Percentiles rank a stretch among this genome's conserved stretches.
These are phyloP conservation scores for Closterium sp. DNA, from an alignment of 139 green algal genomes.

Conservation along the genomic window DNA sequence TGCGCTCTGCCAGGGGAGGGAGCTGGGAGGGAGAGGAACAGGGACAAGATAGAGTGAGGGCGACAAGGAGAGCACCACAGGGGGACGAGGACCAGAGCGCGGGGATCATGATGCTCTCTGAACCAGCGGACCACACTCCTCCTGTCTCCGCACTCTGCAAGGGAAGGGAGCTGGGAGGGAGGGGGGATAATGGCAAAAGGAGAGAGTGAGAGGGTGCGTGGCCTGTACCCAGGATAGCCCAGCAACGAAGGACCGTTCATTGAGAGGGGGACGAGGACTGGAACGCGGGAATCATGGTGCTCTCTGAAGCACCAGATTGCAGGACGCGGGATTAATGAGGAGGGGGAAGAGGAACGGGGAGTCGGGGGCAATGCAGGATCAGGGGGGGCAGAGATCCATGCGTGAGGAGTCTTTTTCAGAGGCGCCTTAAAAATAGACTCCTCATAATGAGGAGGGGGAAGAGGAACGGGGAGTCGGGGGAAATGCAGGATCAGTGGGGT, in stretches of 20 bases:
- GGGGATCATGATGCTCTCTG: not conserved
- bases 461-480: no score
- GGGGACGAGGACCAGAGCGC: not conserved
- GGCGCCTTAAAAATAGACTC: no score
- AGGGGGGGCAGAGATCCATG: no score
- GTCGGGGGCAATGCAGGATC: no score
- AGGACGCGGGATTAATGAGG: not conserved
- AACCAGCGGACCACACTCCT: not conserved
- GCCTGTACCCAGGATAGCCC: no score
- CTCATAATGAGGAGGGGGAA: no score
- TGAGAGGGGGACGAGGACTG: not conserved
- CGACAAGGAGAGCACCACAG: not conserved
- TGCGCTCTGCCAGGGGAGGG: not conserved
- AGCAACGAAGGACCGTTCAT: no score
- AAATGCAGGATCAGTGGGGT: no score
- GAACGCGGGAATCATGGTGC: not conserved
- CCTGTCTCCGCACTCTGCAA: not conserved
- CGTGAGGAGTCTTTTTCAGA: no score
- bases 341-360: no score
- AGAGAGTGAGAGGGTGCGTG: not conserved
- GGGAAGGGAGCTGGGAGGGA: not conserved
- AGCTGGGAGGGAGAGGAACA: not conserved
- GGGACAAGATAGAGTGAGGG: no score
- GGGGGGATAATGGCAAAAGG: not conserved
- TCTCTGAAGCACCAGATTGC: not conserved